A percentile compares a stretch with the other conserved stretches of the same genome.
Conservation (phyloP, 2,329 filamentous ascomycete species). For the Saccharata proteae region DNA sequence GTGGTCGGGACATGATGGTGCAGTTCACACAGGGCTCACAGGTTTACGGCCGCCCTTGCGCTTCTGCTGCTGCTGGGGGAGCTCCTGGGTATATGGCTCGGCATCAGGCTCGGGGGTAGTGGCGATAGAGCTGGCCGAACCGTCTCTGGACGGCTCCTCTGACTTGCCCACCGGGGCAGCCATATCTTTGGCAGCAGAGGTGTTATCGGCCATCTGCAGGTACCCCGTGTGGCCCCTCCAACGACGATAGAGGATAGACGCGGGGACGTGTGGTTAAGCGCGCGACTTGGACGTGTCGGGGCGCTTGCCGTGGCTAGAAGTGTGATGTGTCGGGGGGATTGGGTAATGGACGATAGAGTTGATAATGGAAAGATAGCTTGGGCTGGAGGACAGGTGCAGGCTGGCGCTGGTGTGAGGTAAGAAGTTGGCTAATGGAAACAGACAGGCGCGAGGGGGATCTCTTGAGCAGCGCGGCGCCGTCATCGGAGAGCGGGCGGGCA, state of each 20-base stretch:
- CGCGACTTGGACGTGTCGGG: slow-evolving; percentile 14
- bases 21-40: slow-evolving; percentile 43
- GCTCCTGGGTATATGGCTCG: slow-evolving; percentile 28
- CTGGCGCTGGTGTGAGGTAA: slow-evolving; percentile 33
- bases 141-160: slow-evolving; percentile 23
- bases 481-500: too few relatives aligned
- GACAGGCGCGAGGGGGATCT: slow-evolving; percentile 18
- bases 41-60: slow-evolving; percentile 96
- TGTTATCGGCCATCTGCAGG: slow-evolving; percentile 40
- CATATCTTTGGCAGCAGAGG: slow-evolving; percentile 28
- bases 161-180: slow-evolving; percentile 32
- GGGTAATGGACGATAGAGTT: too few relatives aligned
- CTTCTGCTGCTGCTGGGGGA: slow-evolving; percentile 54
- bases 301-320: slow-evolving; percentile 12
- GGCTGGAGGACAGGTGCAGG: slow-evolving; percentile 23
- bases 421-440: slow-evolving; percentile 36
- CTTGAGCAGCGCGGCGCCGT: slow-evolving; percentile 5
- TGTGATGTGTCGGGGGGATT: slow-evolving; percentile 24
- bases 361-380: slow-evolving; percentile 34
- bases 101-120: slow-evolving; percentile 36
- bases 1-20: slow-evolving; percentile 21
- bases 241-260: slow-evolving; percentile 17
- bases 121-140: slow-evolving; percentile 36
- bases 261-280: slow-evolving; percentile 23
- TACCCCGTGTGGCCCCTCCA: slow-evolving; percentile 27